phyloP scores from a whole-genome alignment of 2,329 filamentous ascomycete species.

The Lachnellula arida region DNA sequence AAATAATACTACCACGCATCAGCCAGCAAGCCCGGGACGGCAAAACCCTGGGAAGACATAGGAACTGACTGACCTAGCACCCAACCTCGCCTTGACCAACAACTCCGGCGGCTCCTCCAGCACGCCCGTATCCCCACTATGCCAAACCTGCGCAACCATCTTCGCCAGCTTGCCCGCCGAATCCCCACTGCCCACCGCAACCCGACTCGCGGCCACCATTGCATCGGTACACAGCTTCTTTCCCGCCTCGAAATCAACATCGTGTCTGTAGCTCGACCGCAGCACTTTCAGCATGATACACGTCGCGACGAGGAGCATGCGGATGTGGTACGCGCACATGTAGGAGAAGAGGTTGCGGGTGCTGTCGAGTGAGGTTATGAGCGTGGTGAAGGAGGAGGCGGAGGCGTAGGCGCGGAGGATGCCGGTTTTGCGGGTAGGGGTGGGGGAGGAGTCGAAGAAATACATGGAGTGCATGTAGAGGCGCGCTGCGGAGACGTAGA shows the following conservation, averaged over 20 bases:
- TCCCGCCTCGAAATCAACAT: conserved; percentile 4
- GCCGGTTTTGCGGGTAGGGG: conserved; percentile 1
- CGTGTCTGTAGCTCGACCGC: conserved; percentile 8
- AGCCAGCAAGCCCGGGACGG: background rate
- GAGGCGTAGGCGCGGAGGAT: conserved; percentile 11
- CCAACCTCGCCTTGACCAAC: conserved; percentile 4
- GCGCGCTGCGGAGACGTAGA: conserved; percentile 14
- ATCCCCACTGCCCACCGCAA: conserved; percentile 8
- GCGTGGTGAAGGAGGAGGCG: conserved; percentile 3
- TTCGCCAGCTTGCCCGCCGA: conserved; percentile 1
- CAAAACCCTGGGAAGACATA: background rate
- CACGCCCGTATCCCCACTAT: background rate
- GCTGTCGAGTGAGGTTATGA: background rate
- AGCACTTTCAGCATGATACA: conserved; percentile 9
- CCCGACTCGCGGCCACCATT: background rate
- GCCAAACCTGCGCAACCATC: conserved; percentile 13
- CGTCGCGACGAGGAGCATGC: conserved; percentile 3
- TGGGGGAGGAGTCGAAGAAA: conserved; percentile 18
- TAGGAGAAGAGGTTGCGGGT: conserved; percentile 8
- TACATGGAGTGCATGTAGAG: conserved; percentile 24
- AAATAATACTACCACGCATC: conserved; percentile 3
- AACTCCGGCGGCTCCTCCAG: conserved; percentile 1
- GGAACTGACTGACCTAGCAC: conserved; percentile 1
- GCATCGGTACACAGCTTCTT: conserved; percentile 5
- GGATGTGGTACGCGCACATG: background rate